phyloP scores from a whole-genome alignment of 345 rosid species.

The Citrus maxima region DNA sequence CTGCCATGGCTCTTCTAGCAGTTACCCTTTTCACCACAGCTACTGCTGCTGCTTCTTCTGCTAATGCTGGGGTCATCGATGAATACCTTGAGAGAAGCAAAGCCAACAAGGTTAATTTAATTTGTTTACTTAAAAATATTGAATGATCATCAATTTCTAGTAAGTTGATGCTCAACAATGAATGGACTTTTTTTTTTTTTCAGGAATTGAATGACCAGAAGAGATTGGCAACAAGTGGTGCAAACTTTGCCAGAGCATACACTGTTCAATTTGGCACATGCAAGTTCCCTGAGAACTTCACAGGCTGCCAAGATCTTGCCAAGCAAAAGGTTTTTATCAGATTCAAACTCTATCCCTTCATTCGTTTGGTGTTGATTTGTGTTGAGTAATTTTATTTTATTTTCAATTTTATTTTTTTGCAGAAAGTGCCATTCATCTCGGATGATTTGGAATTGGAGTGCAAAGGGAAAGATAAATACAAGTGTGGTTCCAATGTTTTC shows the following conservation, averaged over 20 bases:
- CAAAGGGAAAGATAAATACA: conserved; percentile 92
- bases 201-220: conserved; percentile 95
- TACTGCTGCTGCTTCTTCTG: conserved; percentile 53
- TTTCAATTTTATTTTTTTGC: conserved; percentile 22
- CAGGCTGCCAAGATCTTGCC: conserved; percentile 99
- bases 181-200: not conserved
- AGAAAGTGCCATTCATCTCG: conserved; percentile 87
- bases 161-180: not conserved
- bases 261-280: conserved; percentile 89
- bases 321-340: conserved; percentile 68
- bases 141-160: not conserved
- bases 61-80: conserved; percentile 80
- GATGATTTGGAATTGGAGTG: conserved; percentile 90
- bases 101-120: conserved; percentile 70
- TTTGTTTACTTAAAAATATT: not conserved
- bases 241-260: conserved; percentile 93
- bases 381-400: too few relatives aligned
- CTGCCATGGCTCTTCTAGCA: conserved; percentile 63
- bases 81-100: conserved; percentile 98
- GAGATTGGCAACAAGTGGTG: conserved; percentile 95
- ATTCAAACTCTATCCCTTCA: not conserved
- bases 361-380: not conserved
- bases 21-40: conserved; percentile 68
- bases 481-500: conserved; percentile 98
- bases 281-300: conserved; percentile 98